Evolutionary conservation across 306 rosid species (phyloP).

Genomic region (Lagenaria siceraria): DNA sequence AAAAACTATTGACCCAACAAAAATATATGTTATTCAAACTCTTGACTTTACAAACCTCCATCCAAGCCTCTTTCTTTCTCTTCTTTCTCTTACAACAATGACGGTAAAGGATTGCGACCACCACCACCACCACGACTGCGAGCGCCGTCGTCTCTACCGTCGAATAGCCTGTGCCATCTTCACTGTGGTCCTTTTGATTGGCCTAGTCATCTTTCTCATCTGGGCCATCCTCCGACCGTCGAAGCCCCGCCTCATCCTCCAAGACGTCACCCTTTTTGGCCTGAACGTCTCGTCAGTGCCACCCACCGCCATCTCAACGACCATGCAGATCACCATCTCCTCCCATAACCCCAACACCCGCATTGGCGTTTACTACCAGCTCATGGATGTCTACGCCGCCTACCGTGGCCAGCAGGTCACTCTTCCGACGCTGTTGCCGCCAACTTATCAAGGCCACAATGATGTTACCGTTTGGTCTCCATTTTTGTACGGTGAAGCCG

Average conservation of each 20-base stretch:
- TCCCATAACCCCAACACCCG: constrained; percentile 42
- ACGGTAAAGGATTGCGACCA: constrained; percentile 34
- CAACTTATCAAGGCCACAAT: constrained; percentile 46
- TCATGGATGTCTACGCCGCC: constrained; percentile 25
- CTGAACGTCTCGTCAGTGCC: constrained; percentile 33
- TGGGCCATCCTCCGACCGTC: constrained; percentile 49
- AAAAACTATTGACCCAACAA: too few relatives aligned
- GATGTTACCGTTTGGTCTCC: constrained; percentile 68
- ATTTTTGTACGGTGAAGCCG: constrained; percentile 26
- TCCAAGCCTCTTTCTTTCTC: neutral
- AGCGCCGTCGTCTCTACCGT: constrained; percentile 13
- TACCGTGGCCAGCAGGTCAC: constrained; percentile 62
- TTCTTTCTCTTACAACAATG: constrained; percentile 15
- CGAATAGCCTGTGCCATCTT: neutral
- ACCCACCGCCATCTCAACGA: constrained; percentile 27
- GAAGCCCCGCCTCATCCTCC: constrained; percentile 46
- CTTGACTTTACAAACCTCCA: neutral
- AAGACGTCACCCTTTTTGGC: constrained; percentile 47
- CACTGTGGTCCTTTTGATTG: constrained; percentile 15
- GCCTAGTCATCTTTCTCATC: constrained; percentile 25
- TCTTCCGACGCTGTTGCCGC: constrained; percentile 26
- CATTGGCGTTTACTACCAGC: constrained; percentile 43
- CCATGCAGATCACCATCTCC: constrained; percentile 43
- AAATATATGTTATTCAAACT: neutral
- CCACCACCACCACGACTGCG: constrained; percentile 16